Evolutionary conservation across 2,329 filamentous ascomycete species (phyloP).

Genomic region (Torrubiella hemipterigena): DNA sequence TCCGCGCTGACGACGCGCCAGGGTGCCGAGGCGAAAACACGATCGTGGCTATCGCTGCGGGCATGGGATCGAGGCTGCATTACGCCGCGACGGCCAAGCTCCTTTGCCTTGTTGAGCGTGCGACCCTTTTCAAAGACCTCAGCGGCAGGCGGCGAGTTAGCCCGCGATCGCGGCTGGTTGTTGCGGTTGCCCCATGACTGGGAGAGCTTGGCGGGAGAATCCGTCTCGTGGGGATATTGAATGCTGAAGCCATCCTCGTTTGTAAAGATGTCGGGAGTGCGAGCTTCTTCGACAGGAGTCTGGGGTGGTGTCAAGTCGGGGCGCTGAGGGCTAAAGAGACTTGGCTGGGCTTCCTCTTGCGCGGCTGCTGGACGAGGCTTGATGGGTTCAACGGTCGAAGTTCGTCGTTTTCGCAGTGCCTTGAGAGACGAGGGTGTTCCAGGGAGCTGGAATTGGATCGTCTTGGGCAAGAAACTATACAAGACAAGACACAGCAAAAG

Average conservation of each 20-base stretch:
- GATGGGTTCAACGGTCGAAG: conserved; percentile 15
- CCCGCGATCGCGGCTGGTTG: conserved; percentile 69
- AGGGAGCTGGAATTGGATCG: conserved; percentile 71
- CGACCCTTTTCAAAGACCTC: conserved; percentile 60
- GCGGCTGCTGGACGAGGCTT: conserved; percentile 13
- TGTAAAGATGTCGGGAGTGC: conserved; percentile 35
- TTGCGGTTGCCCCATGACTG: conserved; percentile 64
- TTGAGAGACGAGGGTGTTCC: conserved; percentile 31
- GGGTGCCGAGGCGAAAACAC: conserved; percentile 61
- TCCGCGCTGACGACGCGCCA: conserved; percentile 80
- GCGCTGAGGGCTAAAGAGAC: conserved; percentile 37
- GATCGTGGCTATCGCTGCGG: conserved; percentile 53
- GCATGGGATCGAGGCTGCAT: conserved; percentile 38
- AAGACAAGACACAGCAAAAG: too few species aligned
- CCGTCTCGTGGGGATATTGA: conserved; percentile 40
- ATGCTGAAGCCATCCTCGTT: conserved; percentile 48
- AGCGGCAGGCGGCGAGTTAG: conserved; percentile 61
- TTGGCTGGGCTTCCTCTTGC: conserved; percentile 34
- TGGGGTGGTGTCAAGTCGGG: conserved; percentile 41
- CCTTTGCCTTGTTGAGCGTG: conserved; percentile 43
- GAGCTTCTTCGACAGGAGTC: conserved; percentile 37
- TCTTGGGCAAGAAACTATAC: conserved; percentile 78
- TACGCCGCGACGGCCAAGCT: conserved; percentile 44
- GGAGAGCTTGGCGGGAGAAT: conserved; percentile 57
- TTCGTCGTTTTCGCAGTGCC: conserved; percentile 16